Evolutionary conservation across 345 rosid species (phyloP).

Genomic region (Pistacia vera): DNA sequence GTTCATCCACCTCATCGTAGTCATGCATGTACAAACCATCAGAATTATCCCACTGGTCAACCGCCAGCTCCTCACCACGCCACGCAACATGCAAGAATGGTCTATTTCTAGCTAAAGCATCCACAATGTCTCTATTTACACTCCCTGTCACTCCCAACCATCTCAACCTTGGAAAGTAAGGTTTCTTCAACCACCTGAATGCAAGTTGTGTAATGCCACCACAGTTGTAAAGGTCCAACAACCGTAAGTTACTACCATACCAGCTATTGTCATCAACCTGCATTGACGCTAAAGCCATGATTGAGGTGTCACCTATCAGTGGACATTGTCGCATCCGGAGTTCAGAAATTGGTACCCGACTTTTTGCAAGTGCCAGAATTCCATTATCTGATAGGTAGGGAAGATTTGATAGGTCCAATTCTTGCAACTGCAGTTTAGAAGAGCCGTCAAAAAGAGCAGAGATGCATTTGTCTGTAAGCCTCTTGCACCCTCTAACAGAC

Average conservation of each 20-base stretch:
- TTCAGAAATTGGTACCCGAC: slow-evolving; percentile 62
- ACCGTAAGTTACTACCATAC: slow-evolving; percentile 67
- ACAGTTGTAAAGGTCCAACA: slow-evolving; percentile 72
- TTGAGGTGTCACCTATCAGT: slow-evolving; percentile 70
- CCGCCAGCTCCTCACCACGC: slow-evolving; percentile 79
- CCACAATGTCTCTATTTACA: slow-evolving; percentile 71
- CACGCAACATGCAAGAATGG: slow-evolving; percentile 66
- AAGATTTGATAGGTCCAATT: slow-evolving; percentile 81
- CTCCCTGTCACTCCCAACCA: slow-evolving; percentile 89
- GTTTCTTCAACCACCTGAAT: slow-evolving; percentile 82
- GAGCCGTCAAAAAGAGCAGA: slow-evolving; percentile 65
- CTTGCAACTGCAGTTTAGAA: slow-evolving; percentile 60
- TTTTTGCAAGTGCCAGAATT: slow-evolving; percentile 59
- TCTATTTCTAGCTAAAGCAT: slow-evolving; percentile 80
- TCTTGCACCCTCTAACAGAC: slow-evolving; percentile 89
- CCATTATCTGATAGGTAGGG: slow-evolving; percentile 74
- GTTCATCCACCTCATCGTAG: slow-evolving; percentile 54
- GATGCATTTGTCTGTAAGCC: slow-evolving; percentile 77
- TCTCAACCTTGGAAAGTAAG: slow-evolving; percentile 84
- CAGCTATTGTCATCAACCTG: slow-evolving; percentile 60
- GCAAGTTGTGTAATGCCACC: slow-evolving; percentile 82
- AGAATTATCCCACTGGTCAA: slow-evolving; percentile 55
- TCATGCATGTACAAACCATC: slow-evolving; percentile 51
- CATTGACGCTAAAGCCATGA: slow-evolving; percentile 91
- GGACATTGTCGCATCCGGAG: slow-evolving; percentile 92